Evolutionary conservation across 768 basidiomycete species (phyloP).

Genomic region (Mycena capillaripes): DNA sequence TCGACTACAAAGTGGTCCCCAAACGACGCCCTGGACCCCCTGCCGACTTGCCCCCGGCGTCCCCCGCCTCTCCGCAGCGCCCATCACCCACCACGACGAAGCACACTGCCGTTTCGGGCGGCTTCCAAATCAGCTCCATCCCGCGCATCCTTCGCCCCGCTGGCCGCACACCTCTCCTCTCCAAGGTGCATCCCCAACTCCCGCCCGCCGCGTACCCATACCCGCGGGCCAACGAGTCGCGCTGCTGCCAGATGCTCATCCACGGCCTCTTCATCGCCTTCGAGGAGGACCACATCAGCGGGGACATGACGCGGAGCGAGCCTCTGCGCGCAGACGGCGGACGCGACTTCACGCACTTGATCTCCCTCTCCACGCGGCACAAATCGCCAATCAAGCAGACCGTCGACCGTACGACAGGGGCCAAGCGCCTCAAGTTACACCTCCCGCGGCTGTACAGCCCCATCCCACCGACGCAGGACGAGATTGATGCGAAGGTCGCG

Average conservation of each 20-base stretch:
- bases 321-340: constrained; percentile 32
- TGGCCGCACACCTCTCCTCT: constrained; percentile 8
- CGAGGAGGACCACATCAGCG: constrained; percentile 42
- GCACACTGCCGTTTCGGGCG: background rate
- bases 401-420: constrained; percentile 12
- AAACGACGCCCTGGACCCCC: constrained; percentile 9
- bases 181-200: constrained; percentile 1
- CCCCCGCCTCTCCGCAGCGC: background rate
- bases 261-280: constrained; percentile 41
- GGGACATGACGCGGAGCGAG: too few relatives aligned
- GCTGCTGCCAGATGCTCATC: constrained; percentile 39
- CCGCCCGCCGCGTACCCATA: constrained; percentile 1
- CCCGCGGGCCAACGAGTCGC: constrained; percentile 34
- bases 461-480: constrained; percentile 16
- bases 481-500: constrained; percentile 17
- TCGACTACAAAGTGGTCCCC: constrained; percentile 24
- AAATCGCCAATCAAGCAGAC: constrained; percentile 5
- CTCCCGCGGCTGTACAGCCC: constrained; percentile 29
- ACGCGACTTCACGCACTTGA: constrained; percentile 34
- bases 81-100: background rate
- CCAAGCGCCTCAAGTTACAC: constrained; percentile 10
- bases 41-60: constrained; percentile 17
- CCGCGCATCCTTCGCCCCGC: constrained; percentile 26
- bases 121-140: constrained; percentile 26
- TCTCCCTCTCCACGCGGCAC: constrained; percentile 33